phyloP scores from a whole-genome alignment of 805 yeast genomes.

The Candida berthetii region DNA sequence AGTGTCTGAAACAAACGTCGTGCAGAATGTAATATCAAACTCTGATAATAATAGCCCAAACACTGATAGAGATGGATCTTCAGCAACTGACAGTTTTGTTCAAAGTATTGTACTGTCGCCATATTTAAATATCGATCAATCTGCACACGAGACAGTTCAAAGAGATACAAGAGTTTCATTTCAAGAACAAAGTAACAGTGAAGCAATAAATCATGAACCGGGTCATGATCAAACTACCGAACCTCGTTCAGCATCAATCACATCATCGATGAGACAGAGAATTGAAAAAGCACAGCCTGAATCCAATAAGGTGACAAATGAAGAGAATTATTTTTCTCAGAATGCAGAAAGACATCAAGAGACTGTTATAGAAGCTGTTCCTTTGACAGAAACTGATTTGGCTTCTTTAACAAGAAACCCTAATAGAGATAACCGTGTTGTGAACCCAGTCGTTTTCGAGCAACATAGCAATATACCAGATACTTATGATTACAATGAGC shows the following conservation, averaged over 20 bases:
- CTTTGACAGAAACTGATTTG: background rate
- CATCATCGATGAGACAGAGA: background rate
- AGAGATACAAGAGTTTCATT: background rate
- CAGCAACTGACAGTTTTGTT: constrained; percentile 3
- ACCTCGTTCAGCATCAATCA: background rate
- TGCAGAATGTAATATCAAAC: background rate
- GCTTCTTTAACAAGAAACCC: background rate
- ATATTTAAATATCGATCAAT: background rate
- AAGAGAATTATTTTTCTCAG: background rate
- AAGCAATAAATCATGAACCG: background rate
- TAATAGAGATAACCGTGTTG: background rate
- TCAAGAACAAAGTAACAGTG: background rate
- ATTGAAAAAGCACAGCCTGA: too few species aligned
- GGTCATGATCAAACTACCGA: background rate
- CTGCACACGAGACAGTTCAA: constrained; percentile 2
- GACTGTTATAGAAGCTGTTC: background rate
- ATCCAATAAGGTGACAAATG: background rate
- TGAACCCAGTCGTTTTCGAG: background rate
- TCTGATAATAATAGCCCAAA: background rate
- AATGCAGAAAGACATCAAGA: background rate
- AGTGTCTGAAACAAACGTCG: background rate
- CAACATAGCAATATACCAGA: background rate
- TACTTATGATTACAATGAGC: background rate
- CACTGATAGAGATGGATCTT: background rate
- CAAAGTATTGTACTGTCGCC: constrained; percentile 11